These are phyloP conservation scores for Malassezia cuniculi DNA, from an alignment of 1,284 basidiomycete genomes.

Conservation along the genomic window DNA sequence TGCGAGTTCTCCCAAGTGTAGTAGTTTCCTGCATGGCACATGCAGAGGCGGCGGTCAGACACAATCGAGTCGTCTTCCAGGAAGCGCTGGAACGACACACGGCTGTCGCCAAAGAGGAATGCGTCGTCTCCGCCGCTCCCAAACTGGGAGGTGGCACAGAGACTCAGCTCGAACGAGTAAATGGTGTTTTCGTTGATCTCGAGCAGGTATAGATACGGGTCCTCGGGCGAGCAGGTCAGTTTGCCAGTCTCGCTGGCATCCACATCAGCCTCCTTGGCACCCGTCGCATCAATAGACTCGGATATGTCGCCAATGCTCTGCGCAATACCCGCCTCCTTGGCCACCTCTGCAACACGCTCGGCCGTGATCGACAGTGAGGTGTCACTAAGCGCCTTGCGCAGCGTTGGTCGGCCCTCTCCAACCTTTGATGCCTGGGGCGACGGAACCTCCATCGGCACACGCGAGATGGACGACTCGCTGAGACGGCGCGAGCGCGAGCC, in stretches of 20 bases:
- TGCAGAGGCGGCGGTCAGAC: slow-evolving; percentile 48
- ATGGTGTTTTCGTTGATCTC: slow-evolving; percentile 42
- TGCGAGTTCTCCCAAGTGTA: slow-evolving; percentile 50
- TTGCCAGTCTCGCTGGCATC: slow-evolving; percentile 16
- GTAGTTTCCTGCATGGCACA: slow-evolving; percentile 48
- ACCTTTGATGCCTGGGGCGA: background rate
- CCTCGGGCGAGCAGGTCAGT: slow-evolving; percentile 47
- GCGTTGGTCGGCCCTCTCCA: background rate
- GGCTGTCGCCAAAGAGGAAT: slow-evolving; percentile 46
- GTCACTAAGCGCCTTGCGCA: slow-evolving; percentile 13
- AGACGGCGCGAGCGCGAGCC: background rate
- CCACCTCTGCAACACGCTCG: background rate
- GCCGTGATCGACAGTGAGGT: background rate
- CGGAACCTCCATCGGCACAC: no score
- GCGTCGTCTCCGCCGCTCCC: slow-evolving; percentile 26
- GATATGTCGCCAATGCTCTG: no score
- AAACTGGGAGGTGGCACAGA: slow-evolving; percentile 22
- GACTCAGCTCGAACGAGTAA: slow-evolving; percentile 49
- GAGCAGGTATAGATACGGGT: slow-evolving; percentile 49
- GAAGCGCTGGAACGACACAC: slow-evolving; percentile 50
- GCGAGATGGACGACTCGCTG: slow-evolving; percentile 1
- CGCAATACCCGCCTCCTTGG: no score
- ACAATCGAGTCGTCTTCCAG: slow-evolving; percentile 48
- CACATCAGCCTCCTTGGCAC: background rate
- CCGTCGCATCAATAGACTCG: background rate